Percentiles rank a stretch among this genome's conserved stretches.
Conservation (phyloP, 345 rosid species). For the Carallia brachiata region DNA sequence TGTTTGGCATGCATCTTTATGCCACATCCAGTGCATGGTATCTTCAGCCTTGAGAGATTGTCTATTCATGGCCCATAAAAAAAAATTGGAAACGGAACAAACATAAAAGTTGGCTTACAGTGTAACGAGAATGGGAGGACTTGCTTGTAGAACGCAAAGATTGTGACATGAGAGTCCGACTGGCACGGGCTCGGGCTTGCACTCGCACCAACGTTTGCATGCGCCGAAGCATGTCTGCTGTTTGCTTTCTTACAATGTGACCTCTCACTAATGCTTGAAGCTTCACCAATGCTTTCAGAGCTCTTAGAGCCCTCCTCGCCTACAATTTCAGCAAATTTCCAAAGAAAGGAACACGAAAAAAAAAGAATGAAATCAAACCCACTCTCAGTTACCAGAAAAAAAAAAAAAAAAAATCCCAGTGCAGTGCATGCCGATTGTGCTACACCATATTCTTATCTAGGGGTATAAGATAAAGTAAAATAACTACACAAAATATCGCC, state of each 20-base stretch:
- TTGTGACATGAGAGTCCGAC: constrained; percentile 14
- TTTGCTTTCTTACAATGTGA: constrained; percentile 35
- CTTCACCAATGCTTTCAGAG: constrained; percentile 33
- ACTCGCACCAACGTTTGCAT: constrained; percentile 33
- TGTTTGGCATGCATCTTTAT: no score
- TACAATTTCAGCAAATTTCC: not conserved
- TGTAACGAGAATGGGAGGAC: constrained; percentile 8
- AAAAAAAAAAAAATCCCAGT: no score
- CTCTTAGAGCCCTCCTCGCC: constrained; percentile 38
- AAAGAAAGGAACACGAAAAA: not conserved
- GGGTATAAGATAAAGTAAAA: not conserved
- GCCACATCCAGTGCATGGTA: no score
- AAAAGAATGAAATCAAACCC: no score
- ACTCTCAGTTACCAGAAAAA: no score
- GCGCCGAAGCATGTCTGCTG: constrained; percentile 37
- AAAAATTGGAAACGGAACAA: not conserved
- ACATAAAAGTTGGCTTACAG: constrained; percentile 19
- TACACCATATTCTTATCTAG: not conserved
- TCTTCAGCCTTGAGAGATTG: not conserved
- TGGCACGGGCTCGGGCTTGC: constrained; percentile 34
- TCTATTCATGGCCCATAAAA: not conserved
- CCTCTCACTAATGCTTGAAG: constrained; percentile 39
- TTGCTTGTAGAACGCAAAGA: constrained; percentile 14
- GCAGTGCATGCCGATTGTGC: no score
- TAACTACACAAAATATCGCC: not conserved